Conservation (phyloP, 371 early-diverging fungal genomes). For the Actinomucor elegans region DNA sequence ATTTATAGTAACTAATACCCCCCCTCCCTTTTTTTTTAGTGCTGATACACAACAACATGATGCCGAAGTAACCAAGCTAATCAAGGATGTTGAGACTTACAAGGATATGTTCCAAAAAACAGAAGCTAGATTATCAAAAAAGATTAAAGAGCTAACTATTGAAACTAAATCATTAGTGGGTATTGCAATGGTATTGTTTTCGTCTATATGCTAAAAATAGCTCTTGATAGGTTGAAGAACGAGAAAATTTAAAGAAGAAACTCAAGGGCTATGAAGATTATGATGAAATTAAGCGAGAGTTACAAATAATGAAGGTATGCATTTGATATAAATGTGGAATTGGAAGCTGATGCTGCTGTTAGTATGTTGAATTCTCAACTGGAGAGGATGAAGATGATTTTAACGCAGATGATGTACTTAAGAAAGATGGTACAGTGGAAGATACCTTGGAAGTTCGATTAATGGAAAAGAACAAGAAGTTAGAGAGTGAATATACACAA, state of each 20-base stretch:
- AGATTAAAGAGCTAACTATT: slow-evolving; percentile 50
- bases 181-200: background rate
- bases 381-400: slow-evolving; percentile 51
- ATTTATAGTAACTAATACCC: background rate
- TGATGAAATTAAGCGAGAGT: slow-evolving; percentile 81
- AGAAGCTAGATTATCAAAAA: slow-evolving; percentile 44
- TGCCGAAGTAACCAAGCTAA: slow-evolving; percentile 49
- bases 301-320: slow-evolving; percentile 85
- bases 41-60: slow-evolving; percentile 31
- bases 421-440: slow-evolving; percentile 23
- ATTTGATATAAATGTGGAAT: too few relatives aligned
- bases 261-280: slow-evolving; percentile 70
- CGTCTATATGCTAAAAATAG: background rate
- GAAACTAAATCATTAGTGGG: slow-evolving; percentile 41
- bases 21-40: too few relatives aligned
- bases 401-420: slow-evolving; percentile 41
- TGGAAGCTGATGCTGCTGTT: too few relatives aligned
- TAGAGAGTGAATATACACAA: slow-evolving; percentile 75
- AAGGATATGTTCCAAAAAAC: slow-evolving; percentile 47
- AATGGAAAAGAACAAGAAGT: slow-evolving; percentile 80
- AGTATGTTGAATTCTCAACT: slow-evolving; percentile 53
- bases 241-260: slow-evolving; percentile 48
- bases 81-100: slow-evolving; percentile 56
- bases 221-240: slow-evolving; percentile 57
- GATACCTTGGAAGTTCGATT: slow-evolving; percentile 70